Evolutionary conservation across 2,329 filamentous ascomycete species (phyloP).

Genomic region (Nemania serpens): DNA sequence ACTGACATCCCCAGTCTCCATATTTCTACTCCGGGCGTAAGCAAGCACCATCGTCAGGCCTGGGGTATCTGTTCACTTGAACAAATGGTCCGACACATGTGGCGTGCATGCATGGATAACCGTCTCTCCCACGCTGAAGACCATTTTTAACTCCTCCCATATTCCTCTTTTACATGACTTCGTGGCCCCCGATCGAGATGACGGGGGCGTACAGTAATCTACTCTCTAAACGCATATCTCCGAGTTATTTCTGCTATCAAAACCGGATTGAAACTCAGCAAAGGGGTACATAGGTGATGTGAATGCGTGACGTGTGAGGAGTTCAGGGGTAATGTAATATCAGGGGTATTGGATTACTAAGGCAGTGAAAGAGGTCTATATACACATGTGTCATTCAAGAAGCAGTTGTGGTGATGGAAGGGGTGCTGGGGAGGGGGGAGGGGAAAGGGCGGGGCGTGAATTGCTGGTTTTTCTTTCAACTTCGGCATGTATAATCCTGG

Average conservation of each 20-base stretch:
- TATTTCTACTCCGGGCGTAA: conserved; percentile 19
- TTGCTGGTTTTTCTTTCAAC: conserved; percentile 40
- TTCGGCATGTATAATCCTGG: conserved; percentile 34
- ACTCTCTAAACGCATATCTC: conserved; percentile 43
- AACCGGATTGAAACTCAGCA: conserved; percentile 43
- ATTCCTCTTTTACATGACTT: conserved; percentile 44
- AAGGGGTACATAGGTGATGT: conserved; percentile 33
- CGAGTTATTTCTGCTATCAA: conserved; percentile 40
- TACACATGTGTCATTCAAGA: conserved; percentile 39
- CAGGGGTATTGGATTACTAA: conserved; percentile 42
- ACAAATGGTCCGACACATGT: conserved; percentile 31
- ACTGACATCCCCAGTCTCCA: conserved; percentile 14
- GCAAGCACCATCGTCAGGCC: conserved; percentile 18
- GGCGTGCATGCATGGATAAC: conserved; percentile 17
- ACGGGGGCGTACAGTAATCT: conserved; percentile 43
- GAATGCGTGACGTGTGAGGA: conserved; percentile 29
- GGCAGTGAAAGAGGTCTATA: conserved; percentile 39
- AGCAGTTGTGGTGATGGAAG: conserved; percentile 17
- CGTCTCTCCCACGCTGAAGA: conserved; percentile 27
- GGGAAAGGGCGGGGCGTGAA: conserved; percentile 20
- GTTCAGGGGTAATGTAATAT: conserved; percentile 35
- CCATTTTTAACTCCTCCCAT: conserved; percentile 32
- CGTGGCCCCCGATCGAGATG: conserved; percentile 37
- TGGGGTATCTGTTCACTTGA: conserved; percentile 40
- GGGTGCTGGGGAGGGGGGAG: conserved; percentile 21